These are phyloP conservation scores for Setomelanomma holmii DNA, from an alignment of 2,329 filamentous ascomycete species.

Conservation along the genomic window DNA sequence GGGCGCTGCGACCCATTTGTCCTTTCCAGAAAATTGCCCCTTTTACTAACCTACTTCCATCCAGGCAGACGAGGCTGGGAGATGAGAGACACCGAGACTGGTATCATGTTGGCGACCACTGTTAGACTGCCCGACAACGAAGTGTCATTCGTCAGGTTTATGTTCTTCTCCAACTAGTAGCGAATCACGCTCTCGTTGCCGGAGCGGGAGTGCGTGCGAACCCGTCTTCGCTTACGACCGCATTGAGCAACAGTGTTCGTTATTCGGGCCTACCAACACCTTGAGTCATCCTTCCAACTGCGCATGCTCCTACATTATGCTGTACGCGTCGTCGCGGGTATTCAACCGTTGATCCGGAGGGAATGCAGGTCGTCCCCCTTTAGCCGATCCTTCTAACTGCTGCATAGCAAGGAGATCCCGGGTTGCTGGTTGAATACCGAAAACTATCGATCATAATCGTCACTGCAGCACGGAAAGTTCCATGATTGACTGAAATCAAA, in stretches of 20 bases:
- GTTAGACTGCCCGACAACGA: conserved; percentile 10
- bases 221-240: conserved; percentile 18
- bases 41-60: conserved; percentile 29
- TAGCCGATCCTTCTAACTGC: conserved; percentile 5
- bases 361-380: conserved; percentile 4
- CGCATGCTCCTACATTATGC: not conserved
- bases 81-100: conserved; percentile 22
- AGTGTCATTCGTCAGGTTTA: not conserved
- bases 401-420: not conserved
- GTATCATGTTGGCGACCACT: conserved; percentile 19
- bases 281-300: not conserved
- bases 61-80: conserved; percentile 21
- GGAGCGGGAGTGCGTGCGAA: conserved; percentile 17
- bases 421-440: not conserved
- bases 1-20: conserved; percentile 34
- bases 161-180: not conserved
- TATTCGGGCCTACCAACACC: conserved; percentile 14
- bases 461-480: not conserved
- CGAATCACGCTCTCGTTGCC: not conserved
- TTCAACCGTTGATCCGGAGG: conserved; percentile 6
- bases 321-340: not conserved
- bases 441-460: not conserved
- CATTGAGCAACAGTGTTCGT: conserved; percentile 22
- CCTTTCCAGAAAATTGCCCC: conserved; percentile 49
- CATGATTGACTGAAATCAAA: not conserved